Base-by-base conservation (phyloP, 352 stramenopile species). In the Globisporangium ultimum region DNA sequence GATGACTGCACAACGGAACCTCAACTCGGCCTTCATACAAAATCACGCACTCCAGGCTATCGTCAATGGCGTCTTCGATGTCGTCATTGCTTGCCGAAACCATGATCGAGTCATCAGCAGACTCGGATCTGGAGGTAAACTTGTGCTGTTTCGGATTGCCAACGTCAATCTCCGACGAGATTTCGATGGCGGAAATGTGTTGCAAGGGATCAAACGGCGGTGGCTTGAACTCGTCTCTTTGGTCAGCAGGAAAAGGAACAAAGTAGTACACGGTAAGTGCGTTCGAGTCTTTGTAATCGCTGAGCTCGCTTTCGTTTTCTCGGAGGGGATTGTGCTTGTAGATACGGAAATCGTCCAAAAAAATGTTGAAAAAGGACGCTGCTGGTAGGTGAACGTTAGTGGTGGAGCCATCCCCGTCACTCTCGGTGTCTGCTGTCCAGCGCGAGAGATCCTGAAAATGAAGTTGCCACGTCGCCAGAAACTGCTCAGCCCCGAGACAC, bases 361-460 rank as follows among this genome's bases (percentile, higher is more conserved):
- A 73, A n/a, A 72, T 24, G 4, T 58, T 52, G 24, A 80, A 72
- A 32, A 82, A 79, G 1, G 68, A 63, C 15, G 51, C 50, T 5
- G 52, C 43, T 28, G 2, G 73, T 66, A 32, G 79, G 15, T 20
- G 42, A 53, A 3, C 36, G 24, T 43, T 42, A 13, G 32, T 45
- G 53, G 12, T n/a, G 15, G n/a, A 42, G n/a, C 13, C 24, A 5
- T 47, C 41, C 45, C 11, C 2, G 49, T 9, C 28, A 40, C 61
- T 43, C 1, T 56, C 41, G 12, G 34, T 8, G 7, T 62, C 60
- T 34, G 41, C 53, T 28, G 41, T 60, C 79, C 76, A 86, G 18
- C 69, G 70, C 17, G 57, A 67, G 15, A 89, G 67, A 57, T 87
- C 76, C 11, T 70, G 60, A 20, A 80, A 86, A 65, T 87, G 79